A percentile compares a stretch with the other conserved stretches of the same genome.
phyloP scores from a whole-genome alignment of 2,329 filamentous ascomycete species.

The Rugonectria rugulosa region DNA sequence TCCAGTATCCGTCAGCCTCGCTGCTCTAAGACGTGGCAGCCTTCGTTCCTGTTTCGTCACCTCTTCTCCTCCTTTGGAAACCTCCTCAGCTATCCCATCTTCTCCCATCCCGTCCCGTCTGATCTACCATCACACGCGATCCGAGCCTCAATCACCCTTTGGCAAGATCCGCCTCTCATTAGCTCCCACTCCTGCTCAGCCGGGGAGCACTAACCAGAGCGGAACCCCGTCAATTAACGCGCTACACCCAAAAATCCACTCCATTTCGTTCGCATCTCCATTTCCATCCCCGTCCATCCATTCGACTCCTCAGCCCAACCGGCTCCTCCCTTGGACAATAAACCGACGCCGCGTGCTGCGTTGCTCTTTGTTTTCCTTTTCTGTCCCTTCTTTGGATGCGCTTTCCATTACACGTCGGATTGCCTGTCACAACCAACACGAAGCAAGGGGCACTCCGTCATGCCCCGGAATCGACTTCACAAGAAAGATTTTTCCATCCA shows the following conservation, averaged over 20 bases:
- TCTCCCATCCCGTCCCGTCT: no score
- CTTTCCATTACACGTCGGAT: neutral
- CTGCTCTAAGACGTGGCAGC: neutral
- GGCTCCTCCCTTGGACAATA: conserved; percentile 19
- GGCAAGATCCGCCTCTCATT: neutral
- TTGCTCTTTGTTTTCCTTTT: neutral
- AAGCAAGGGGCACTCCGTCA: conserved; percentile 27
- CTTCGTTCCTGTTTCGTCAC: neutral
- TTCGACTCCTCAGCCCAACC: conserved; percentile 12
- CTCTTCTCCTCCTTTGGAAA: neutral
- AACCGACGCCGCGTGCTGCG: conserved; percentile 13
- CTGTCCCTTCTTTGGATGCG: neutral
- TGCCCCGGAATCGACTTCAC: conserved; percentile 44
- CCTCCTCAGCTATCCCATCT: neutral
- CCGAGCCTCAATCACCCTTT: neutral
- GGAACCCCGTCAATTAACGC: conserved; percentile 22
- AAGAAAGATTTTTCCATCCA: conserved; percentile 47
- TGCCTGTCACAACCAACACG: neutral
- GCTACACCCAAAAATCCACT: conserved; percentile 17
- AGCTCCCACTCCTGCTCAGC: neutral
- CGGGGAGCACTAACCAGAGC: conserved; percentile 1
- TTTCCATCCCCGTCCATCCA: conserved; percentile 2
- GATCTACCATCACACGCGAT: no score
- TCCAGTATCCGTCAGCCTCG: conserved; percentile 3
- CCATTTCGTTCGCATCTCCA: conserved; percentile 3